phyloP scores from a whole-genome alignment of 768 basidiomycete species.

The Coprinopsis strossmayeri region DNA sequence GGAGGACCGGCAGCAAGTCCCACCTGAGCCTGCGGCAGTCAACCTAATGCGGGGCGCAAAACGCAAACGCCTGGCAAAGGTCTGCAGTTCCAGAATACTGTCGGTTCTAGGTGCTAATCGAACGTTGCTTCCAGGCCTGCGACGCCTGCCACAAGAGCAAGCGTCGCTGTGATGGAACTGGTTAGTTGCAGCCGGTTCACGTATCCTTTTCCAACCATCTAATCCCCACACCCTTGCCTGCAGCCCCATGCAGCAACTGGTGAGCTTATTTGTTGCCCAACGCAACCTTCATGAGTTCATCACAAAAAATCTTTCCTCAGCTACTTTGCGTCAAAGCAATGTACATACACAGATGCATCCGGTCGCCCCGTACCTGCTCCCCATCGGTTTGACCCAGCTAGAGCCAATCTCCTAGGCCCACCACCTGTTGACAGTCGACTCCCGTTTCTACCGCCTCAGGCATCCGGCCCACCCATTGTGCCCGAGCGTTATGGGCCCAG shows the following conservation, averaged over 20 bases:
- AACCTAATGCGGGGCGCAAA: conserved; percentile 41
- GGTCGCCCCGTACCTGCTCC: conserved; percentile 79
- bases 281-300: conserved; percentile 8
- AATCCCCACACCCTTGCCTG: conserved; percentile 5
- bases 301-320: conserved; percentile 30
- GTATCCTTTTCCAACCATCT: conserved; percentile 7
- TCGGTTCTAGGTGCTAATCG: conserved; percentile 4
- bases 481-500: conserved; percentile 22
- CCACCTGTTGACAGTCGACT: conserved; percentile 17
- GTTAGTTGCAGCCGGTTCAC: conserved; percentile 31
- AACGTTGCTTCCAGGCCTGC: conserved; percentile 43
- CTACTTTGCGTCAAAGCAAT: conserved; percentile 75
- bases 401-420: conserved; percentile 22
- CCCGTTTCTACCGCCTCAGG: conserved; percentile 12
- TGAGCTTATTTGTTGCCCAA: conserved; percentile 23
- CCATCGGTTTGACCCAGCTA: conserved; percentile 40
- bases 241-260: conserved; percentile 83
- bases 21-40: conserved; percentile 12
- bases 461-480: conserved; percentile 17
- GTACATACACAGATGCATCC: conserved; percentile 74
- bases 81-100: conserved; percentile 13
- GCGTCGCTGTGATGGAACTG: conserved; percentile 76
- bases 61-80: conserved; percentile 51
- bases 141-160: conserved; percentile 84
- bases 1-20: conserved; percentile 25